Evolutionary conservation across 495 filamentous ascomycete species (phyloP).

Genomic region (Aspergillus asperescens): DNA sequence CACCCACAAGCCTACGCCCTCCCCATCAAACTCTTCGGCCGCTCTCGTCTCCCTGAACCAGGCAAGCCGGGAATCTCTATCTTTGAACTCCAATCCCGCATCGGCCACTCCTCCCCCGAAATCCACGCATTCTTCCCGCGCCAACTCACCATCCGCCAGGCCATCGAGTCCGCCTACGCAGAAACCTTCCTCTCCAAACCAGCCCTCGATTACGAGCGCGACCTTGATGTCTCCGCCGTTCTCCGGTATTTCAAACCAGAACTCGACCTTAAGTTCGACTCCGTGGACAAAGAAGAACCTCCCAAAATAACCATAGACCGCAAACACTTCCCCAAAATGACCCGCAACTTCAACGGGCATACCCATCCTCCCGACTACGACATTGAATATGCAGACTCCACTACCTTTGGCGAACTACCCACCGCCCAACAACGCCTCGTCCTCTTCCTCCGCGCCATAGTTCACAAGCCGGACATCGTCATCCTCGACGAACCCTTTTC

Average conservation of each 20-base stretch:
- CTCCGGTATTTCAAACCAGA: constrained; percentile 71
- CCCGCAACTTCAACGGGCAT: neutral
- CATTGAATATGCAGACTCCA: constrained; percentile 63
- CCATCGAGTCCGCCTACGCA: constrained; percentile 79
- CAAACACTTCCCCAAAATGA: constrained; percentile 10
- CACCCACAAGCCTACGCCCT: constrained; percentile 91
- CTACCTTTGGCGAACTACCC: constrained; percentile 66
- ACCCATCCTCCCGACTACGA: constrained; percentile 23
- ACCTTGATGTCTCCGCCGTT: constrained; percentile 55
- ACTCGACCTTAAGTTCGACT: constrained; percentile 50
- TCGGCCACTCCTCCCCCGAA: constrained; percentile 90
- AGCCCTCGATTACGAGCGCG: constrained; percentile 48
- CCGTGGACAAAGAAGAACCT: constrained; percentile 7
- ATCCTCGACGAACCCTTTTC: constrained; percentile 92
- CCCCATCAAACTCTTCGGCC: constrained; percentile 79
- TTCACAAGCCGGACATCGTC: constrained; percentile 78
- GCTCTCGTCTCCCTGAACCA: constrained; percentile 66
- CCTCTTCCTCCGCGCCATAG: constrained; percentile 78
- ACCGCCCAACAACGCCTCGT: constrained; percentile 77
- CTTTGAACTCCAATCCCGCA: constrained; percentile 83
- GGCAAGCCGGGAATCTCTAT: constrained; percentile 74
- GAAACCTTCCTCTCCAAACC: constrained; percentile 77
- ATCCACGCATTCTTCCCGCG: constrained; percentile 90
- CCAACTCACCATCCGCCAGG: constrained; percentile 64
- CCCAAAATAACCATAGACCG: constrained; percentile 5